Base-by-base conservation (phyloP, 1,284 basidiomycete genomes). In the Testicularia cyperi region DNA sequence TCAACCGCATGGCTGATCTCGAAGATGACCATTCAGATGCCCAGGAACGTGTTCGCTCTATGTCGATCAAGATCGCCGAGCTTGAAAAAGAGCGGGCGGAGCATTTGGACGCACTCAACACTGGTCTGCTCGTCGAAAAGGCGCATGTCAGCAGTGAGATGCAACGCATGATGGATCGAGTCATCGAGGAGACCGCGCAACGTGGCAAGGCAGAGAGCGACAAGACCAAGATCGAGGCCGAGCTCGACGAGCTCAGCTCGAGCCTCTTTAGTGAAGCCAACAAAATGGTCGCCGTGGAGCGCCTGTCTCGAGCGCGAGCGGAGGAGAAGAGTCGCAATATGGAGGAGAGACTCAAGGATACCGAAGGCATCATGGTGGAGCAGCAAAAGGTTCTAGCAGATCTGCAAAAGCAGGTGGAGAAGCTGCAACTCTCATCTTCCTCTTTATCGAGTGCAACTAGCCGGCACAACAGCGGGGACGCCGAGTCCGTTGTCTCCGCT, bases 151-250 rank as follows among this genome's bases (percentile, higher is more conserved):
- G 88, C 15, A 78, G 85, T 7, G 95, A 98, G 79, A 86, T 98
- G 70, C 94, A 86, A 66, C 84, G 90, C 22, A 81, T 98, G 60
- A 97, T 97, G 84, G 89, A 94, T 65, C 87, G 86, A 39, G 86
- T 92, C 16, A 90, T 92, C 12, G 91, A 95, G 70, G 94, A 96
- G 78, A 91, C 92, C 16, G 85, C 89, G 4, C 85, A 87, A 63
- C 83, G 92, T 15, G 92, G 91, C 14, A 86, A 90, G 74, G 94
- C 92, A 2, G 84, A 82, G 52, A 89, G 87, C 14, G 84, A 88
- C 31, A 81, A 79, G 18, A 78, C 78, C 53, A 86, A 86, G 42
- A 53, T 79, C 68, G 55, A 67, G 42, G 65, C 68, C 20, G 79
- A 80, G 57, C 68, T 98, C 32, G 92, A 96, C 77, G 90, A 96